Percentiles rank a stretch among this genome's conserved stretches.
Conservation (phyloP, 2,329 filamentous ascomycete species). For the Trichophyton verrucosum region DNA sequence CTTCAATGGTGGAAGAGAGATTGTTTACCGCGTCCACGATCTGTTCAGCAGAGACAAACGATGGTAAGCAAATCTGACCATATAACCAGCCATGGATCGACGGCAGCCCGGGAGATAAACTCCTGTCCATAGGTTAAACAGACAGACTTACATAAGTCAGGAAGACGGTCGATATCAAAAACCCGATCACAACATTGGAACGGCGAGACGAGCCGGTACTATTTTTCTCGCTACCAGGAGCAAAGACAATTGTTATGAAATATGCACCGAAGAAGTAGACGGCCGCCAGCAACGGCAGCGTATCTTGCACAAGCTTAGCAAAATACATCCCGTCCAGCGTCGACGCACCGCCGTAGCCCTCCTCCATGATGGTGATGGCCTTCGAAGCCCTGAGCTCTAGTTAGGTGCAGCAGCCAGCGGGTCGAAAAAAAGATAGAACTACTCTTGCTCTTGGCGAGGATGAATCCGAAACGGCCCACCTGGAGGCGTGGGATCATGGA, state of each 20-base stretch:
- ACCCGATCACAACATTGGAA: slow-evolving; percentile 35
- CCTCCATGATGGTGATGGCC: slow-evolving; percentile 1
- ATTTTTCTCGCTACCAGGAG: not conserved
- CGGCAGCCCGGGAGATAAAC: not conserved
- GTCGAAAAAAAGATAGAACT: not conserved
- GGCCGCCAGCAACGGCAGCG: not conserved
- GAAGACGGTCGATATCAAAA: slow-evolving; percentile 25
- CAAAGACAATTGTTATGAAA: not conserved
- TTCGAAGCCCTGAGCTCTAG: not conserved
- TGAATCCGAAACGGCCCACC: slow-evolving; percentile 2
- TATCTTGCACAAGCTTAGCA: not conserved
- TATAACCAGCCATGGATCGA: not conserved
- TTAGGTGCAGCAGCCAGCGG: not conserved
- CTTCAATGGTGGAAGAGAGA: slow-evolving; percentile 8
- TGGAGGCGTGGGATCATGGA: not conserved
- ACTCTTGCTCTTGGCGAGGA: not conserved
- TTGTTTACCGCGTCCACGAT: slow-evolving; percentile 13
- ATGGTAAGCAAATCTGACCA: not conserved
- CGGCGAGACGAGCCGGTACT: slow-evolving; percentile 12
- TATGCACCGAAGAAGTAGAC: slow-evolving; percentile 2
- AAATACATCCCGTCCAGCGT: not conserved
- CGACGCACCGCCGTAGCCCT: not conserved
- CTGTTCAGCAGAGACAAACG: not conserved
- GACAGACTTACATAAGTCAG: slow-evolving; percentile 29
- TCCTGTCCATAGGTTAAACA: not conserved